Evolutionary conservation across 2,329 filamentous ascomycete genomes (phyloP).

Genomic region (Curvularia sp.): DNA sequence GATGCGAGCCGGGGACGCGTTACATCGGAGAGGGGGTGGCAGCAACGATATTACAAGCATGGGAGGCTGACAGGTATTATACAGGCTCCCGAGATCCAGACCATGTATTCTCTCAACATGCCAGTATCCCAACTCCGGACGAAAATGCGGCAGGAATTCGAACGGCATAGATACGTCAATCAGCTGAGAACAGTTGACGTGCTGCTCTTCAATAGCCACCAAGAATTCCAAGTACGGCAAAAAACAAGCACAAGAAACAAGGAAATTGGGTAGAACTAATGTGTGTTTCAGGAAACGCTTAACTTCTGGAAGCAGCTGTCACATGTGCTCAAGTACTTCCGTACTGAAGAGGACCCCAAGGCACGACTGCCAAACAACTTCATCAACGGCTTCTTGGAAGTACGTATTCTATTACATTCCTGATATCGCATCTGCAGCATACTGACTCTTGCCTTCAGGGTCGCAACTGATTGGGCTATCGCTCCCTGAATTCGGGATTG

Average conservation of each 20-base stretch:
- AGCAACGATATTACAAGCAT: neutral
- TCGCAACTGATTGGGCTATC: constrained; percentile 43
- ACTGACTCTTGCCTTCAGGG: constrained; percentile 38
- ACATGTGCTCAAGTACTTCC: constrained; percentile 97
- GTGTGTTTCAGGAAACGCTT: constrained; percentile 78
- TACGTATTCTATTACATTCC: constrained; percentile 53
- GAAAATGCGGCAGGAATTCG: constrained; percentile 95
- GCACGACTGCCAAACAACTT: constrained; percentile 84
- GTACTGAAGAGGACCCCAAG: constrained; percentile 80
- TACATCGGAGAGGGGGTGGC: constrained; percentile 2
- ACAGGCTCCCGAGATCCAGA: constrained; percentile 94
- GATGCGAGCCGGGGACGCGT: neutral
- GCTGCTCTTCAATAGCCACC: constrained; percentile 85
- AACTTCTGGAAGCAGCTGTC: constrained; percentile 99
- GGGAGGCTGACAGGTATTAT: constrained; percentile 18
- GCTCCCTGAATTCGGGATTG: constrained; percentile 9
- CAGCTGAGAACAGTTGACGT: constrained; percentile 89
- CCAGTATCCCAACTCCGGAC: constrained; percentile 88
- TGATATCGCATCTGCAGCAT: neutral
- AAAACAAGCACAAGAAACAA: neutral
- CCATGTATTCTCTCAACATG: constrained; percentile 93
- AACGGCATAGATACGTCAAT: constrained; percentile 90
- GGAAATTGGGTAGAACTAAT: constrained; percentile 5
- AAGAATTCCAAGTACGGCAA: constrained; percentile 85
- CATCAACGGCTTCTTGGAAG: constrained; percentile 94